Evolutionary conservation across 352 stramenopile genomes (phyloP), one percentile per base, ranked within the genome.

Genomic region (Blastocystis sp.): DNA sequence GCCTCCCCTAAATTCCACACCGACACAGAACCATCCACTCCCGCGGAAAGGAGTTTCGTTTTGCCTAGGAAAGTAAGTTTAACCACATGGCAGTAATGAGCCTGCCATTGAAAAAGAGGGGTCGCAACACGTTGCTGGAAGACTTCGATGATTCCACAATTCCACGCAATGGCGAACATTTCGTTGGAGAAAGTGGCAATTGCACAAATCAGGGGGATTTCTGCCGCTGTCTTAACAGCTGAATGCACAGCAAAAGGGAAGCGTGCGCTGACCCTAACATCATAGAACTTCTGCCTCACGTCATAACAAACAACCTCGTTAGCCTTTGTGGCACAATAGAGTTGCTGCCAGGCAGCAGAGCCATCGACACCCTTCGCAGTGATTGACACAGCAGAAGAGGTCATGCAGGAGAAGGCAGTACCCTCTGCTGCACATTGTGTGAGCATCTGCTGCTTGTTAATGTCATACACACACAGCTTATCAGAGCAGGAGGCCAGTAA

Each of bases 211-310:
- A 45, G 8, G 11, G 56, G 41, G 1, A 34, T 29, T n/a, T 41
- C 37, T n/a, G 13, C 23, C 15, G 23, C 9, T 18, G 73, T 59
- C 8, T 13, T 15, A n/a, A 29, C 13, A 8, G 77, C 15, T 13
- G 45, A 29, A 20, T 43, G 70, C n/a, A 53, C 29, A 18, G 55
- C 20, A 2, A 88, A 41, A 3, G 62, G 77, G 62, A 76, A 88
- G 43, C 41, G 18, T 15, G 55, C 77, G 41, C 41, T 61, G n/a
- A 79, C 41, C 11, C 39, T 47, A 20, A 69, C 45, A 43, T 88
- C 77, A 37, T 88, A 79, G 62, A 79, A 88, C 66, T 88, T 88
- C 77, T 88, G 62, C 15, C 77, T 26, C 18, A 88, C 13, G 34
- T 88, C 77, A 34, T 79, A 88, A 43, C 77, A 88, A 3, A 79